Percentiles rank a stretch among this genome's conserved stretches.
These are phyloP conservation scores for Phaeoacremonium minimum DNA, from an alignment of 2,329 filamentous ascomycete species.

Conservation along the genomic window DNA sequence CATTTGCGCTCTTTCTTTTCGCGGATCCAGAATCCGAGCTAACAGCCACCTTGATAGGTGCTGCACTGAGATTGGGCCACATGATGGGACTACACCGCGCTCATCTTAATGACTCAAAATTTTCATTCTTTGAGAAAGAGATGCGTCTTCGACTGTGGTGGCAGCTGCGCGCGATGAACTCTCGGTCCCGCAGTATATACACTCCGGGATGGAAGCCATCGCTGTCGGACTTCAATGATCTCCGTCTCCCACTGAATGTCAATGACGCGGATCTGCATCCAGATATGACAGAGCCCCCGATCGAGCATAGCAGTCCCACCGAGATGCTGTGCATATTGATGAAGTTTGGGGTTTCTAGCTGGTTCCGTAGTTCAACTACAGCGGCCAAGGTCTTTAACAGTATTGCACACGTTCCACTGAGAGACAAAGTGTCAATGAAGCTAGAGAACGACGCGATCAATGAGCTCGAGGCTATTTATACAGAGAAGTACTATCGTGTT, in stretches of 20 bases:
- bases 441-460: slow-evolving; percentile 16
- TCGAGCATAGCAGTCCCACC: slow-evolving; percentile 46
- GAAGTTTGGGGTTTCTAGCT: slow-evolving; percentile 22
- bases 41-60: slow-evolving; percentile 14
- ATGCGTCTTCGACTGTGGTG: slow-evolving; percentile 51
- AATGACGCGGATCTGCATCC: slow-evolving; percentile 49
- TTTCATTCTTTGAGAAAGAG: slow-evolving; percentile 48
- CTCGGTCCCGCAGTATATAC: slow-evolving; percentile 40
- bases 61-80: slow-evolving; percentile 16
- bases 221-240: slow-evolving; percentile 31
- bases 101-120: slow-evolving; percentile 37
- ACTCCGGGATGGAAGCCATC: slow-evolving; percentile 20
- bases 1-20: slow-evolving; percentile 21
- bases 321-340: slow-evolving; percentile 43
- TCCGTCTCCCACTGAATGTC: slow-evolving; percentile 50
- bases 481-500: slow-evolving; percentile 13
- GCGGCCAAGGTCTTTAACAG: slow-evolving; percentile 13
- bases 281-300: slow-evolving; percentile 39
- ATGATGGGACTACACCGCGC: slow-evolving; percentile 33
- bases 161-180: slow-evolving; percentile 48
- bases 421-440: slow-evolving; percentile 5
- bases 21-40: slow-evolving; percentile 21
- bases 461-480: slow-evolving; percentile 19
- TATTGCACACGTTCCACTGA: slow-evolving; percentile 3
- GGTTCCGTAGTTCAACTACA: slow-evolving; percentile 16